Conservation (phyloP, 805 yeast species). For the Candida patagonica region DNA sequence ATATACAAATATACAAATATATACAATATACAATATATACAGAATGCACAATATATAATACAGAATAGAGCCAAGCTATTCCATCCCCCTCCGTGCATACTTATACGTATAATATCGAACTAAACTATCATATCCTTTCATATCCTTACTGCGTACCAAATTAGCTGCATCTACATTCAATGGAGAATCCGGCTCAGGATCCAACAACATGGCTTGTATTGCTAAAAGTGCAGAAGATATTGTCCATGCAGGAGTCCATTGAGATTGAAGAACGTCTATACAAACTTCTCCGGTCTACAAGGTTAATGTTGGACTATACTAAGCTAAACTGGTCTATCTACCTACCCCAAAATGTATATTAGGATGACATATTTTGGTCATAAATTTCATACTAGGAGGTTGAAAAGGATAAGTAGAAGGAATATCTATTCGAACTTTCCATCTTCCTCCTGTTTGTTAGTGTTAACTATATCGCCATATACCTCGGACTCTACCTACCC, state of each 20-base stretch:
- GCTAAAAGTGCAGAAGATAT: constrained; percentile 29
- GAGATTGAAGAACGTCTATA: constrained; percentile 28
- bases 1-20: too few species aligned
- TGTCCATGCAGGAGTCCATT: constrained; percentile 36
- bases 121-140: constrained; percentile 21
- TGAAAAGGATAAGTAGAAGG: constrained; percentile 36
- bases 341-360: constrained; percentile 28
- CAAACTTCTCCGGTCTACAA: constrained; percentile 31
- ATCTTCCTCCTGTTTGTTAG: constrained; percentile 30
- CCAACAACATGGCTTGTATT: constrained; percentile 28
- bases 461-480: constrained; percentile 3
- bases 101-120: constrained; percentile 22
- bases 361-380: constrained; percentile 28
- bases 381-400: constrained; percentile 41
- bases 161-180: constrained; percentile 33
- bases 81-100: constrained; percentile 16
- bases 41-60: too few species aligned
- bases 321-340: background rate
- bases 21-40: too few species aligned
- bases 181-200: constrained; percentile 32
- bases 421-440: constrained; percentile 36
- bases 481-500: constrained; percentile 15
- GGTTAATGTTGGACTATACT: background rate
- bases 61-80: too few species aligned
- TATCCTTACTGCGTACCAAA: constrained; percentile 25